A percentile compares a stretch with the other conserved stretches of the same genome.
phyloP scores from a whole-genome alignment of 2,329 filamentous ascomycete species.

The Microcyclosporella mali region DNA sequence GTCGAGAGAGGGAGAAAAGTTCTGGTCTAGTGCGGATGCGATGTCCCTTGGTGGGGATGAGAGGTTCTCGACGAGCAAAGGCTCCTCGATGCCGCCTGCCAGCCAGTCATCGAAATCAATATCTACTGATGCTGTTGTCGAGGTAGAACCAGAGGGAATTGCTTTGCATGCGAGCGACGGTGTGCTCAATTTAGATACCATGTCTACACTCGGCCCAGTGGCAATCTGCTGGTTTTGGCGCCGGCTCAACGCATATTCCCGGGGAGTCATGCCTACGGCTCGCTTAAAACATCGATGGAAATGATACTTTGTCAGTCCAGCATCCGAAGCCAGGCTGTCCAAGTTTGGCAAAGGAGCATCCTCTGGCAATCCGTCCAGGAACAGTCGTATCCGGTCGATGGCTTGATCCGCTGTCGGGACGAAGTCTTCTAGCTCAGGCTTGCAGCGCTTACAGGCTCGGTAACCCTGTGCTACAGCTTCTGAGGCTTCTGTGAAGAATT shows the following conservation, averaged over 20 bases:
- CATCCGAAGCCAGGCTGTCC: constrained; percentile 45
- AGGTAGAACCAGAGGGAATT: neutral
- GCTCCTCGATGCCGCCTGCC: constrained; percentile 1
- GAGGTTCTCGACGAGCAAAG: constrained; percentile 4
- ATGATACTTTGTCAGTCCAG: constrained; percentile 52
- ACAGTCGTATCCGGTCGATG: constrained; percentile 7
- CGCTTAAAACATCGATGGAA: constrained; percentile 56
- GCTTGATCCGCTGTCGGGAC: constrained; percentile 8
- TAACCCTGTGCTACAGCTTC: constrained; percentile 48
- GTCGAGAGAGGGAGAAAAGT: neutral
- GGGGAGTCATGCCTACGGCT: constrained; percentile 48
- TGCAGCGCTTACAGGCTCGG: constrained; percentile 54
- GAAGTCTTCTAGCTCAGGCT: constrained; percentile 36
- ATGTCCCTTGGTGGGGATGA: neutral
- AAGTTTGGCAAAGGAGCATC: constrained; percentile 22
- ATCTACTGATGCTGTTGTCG: neutral
- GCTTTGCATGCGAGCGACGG: constrained; percentile 1
- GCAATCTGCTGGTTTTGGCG: neutral
- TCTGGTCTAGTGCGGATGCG: neutral
- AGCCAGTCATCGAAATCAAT: constrained; percentile 8
- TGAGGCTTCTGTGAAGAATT: constrained; percentile 45
- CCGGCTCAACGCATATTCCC: constrained; percentile 31
- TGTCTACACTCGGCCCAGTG: neutral
- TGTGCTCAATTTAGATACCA: neutral
- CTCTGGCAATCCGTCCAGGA: constrained; percentile 8